These are phyloP conservation scores for Magnusiomyces paraingens DNA, from an alignment of 1,139 yeast species.

Conservation along the genomic window DNA sequence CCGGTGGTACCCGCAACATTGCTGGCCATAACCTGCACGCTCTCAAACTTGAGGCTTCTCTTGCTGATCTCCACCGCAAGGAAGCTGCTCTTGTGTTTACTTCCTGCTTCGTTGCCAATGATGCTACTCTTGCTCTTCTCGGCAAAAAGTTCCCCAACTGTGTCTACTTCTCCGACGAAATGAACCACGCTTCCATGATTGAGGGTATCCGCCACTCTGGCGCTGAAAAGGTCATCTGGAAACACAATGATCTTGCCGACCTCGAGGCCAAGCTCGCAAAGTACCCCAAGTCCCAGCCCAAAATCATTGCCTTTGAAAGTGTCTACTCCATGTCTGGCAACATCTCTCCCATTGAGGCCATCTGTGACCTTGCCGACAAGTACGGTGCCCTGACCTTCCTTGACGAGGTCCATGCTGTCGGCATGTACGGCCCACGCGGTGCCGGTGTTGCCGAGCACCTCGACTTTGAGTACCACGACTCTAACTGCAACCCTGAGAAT, in stretches of 20 bases:
- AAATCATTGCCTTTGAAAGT: constrained; percentile 92
- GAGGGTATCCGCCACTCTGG: constrained; percentile 90
- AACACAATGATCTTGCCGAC: constrained; percentile 81
- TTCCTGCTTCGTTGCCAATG: constrained; percentile 95
- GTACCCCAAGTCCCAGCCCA: constrained; percentile 81
- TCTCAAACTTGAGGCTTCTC: constrained; percentile 71
- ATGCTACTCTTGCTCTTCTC: constrained; percentile 85
- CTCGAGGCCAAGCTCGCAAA: constrained; percentile 68
- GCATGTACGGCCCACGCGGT: constrained; percentile 98
- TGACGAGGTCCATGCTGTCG: constrained; percentile 98
- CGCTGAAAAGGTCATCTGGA: constrained; percentile 76
- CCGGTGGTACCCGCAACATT: constrained; percentile 98
- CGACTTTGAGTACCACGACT: constrained; percentile 71
- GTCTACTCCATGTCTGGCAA: constrained; percentile 99
- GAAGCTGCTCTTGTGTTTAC: constrained; percentile 93
- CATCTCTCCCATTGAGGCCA: constrained; percentile 84
- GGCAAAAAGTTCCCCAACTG: constrained; percentile 87
- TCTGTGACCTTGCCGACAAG: constrained; percentile 93
- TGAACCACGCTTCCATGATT: constrained; percentile 97
- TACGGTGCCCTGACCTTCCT: constrained; percentile 95
- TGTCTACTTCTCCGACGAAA: constrained; percentile 86
- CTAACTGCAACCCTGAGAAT: constrained; percentile 44
- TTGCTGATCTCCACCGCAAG: constrained; percentile 88
- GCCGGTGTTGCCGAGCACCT: constrained; percentile 99
- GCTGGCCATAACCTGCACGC: constrained; percentile 96